Percentiles rank a stretch among this genome's conserved stretches.
These are phyloP conservation scores for Pelagophyceae sp. DNA, from an alignment of 352 stramenopile genomes.

Conservation along the genomic window DNA sequence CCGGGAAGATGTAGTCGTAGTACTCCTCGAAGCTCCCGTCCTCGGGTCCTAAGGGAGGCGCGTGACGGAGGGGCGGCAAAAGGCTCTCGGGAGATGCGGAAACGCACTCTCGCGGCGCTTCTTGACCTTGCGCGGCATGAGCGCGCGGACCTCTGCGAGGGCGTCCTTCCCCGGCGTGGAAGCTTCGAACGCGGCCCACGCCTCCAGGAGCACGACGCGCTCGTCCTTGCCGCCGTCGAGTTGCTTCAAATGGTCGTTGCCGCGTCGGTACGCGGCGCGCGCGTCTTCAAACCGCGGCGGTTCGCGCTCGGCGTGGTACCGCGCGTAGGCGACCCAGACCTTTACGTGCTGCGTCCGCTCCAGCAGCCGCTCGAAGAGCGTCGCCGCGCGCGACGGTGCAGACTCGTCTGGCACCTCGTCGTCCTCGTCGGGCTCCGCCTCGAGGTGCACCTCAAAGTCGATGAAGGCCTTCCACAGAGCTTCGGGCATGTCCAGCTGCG, in stretches of 20 bases:
- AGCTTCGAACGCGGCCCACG: slow-evolving; percentile 82
- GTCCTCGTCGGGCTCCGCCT: slow-evolving; percentile 48
- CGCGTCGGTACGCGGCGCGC: slow-evolving; percentile 77
- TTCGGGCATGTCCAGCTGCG: slow-evolving; percentile 93
- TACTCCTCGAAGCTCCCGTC: slow-evolving; percentile 87
- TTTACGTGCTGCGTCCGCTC: slow-evolving; percentile 95
- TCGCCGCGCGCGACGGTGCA: slow-evolving; percentile 44
- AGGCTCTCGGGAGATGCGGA: slow-evolving; percentile 72
- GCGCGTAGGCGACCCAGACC: slow-evolving; percentile 80
- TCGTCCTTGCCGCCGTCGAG: slow-evolving; percentile 73
- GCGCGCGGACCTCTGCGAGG: slow-evolving; percentile 75
- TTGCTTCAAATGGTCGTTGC: slow-evolving; percentile 79
- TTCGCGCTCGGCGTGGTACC: slow-evolving; percentile 72
- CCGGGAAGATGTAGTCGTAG: slow-evolving; percentile 97
- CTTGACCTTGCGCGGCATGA: slow-evolving; percentile 88
- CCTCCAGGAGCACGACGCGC: slow-evolving; percentile 88
- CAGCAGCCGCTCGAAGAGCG: slow-evolving; percentile 88
- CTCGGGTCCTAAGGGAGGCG: too few relatives aligned
- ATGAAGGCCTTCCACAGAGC: slow-evolving; percentile 98
- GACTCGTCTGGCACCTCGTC: slow-evolving; percentile 9
- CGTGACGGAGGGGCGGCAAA: too few relatives aligned
- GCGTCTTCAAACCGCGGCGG: slow-evolving; percentile 47
- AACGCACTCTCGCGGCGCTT: slow-evolving; percentile 90
- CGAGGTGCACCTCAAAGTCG: slow-evolving; percentile 85
- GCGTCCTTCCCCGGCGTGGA: slow-evolving; percentile 47